Percentiles rank a stretch among this genome's conserved stretches.
phyloP scores from a whole-genome alignment of 257 asterid genomes.

The Solanum paucissectum region DNA sequence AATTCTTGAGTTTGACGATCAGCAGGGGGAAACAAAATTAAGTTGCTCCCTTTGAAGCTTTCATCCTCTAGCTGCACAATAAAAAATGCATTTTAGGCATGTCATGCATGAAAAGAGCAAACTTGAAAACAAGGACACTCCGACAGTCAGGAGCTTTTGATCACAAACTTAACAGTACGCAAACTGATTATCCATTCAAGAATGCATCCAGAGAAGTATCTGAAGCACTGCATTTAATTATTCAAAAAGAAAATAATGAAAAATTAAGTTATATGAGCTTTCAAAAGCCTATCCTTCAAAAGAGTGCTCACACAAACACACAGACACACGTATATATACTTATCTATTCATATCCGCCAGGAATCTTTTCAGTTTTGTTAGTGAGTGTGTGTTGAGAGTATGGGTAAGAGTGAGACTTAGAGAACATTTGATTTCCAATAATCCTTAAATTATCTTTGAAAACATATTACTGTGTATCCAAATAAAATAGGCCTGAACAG shows the following conservation, averaged over 20 bases:
- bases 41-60: conserved; percentile 63
- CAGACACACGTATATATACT: not conserved
- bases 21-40: conserved; percentile 88
- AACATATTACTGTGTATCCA: not conserved
- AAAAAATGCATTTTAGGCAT: not conserved
- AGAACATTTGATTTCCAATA: not conserved
- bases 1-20: conserved; percentile 89
- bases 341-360: not conserved
- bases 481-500: not conserved
- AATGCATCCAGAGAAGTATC: not conserved
- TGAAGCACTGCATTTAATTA: not conserved
- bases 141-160: not conserved
- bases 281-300: not conserved
- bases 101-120: not conserved
- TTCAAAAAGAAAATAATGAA: not conserved
- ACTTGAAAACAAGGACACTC: not conserved
- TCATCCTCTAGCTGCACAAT: conserved; percentile 75
- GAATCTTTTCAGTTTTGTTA: not conserved
- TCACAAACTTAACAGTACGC: not conserved
- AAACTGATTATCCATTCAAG: not conserved
- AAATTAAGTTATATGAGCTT: not conserved
- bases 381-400: not conserved
- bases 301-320: not conserved
- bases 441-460: not conserved
- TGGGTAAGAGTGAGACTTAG: not conserved